Conservation (phyloP, 2,329 filamentous ascomycete species). For the Simplicillium aogashimaense region DNA sequence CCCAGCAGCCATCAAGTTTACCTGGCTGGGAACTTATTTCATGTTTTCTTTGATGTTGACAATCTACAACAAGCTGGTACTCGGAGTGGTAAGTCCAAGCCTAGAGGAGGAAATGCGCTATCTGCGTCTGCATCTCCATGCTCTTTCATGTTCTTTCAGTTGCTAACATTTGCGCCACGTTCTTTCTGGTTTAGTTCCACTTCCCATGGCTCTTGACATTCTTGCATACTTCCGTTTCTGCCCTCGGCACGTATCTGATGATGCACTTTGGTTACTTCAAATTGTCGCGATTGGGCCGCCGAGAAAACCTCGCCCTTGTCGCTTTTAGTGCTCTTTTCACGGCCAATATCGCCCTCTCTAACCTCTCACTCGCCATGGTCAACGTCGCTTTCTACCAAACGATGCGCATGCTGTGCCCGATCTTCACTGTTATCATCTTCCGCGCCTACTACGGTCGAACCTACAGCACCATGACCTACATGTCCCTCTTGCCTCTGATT, state of each 20-base stretch:
- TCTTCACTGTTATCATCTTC: slow-evolving; percentile 54
- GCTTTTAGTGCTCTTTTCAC: slow-evolving; percentile 53
- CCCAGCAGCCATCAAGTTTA: slow-evolving; percentile 33
- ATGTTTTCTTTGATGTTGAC: slow-evolving; percentile 37
- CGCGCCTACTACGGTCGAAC: slow-evolving; percentile 42
- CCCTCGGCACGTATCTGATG: slow-evolving; percentile 43
- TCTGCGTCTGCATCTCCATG: too few species aligned
- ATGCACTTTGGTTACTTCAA: slow-evolving; percentile 41
- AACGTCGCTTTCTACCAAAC: slow-evolving; percentile 59
- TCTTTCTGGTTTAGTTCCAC: slow-evolving; percentile 42
- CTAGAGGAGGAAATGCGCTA: too few species aligned
- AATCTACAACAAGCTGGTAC: slow-evolving; percentile 49
- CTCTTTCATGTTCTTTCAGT: background rate
- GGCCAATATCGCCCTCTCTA: slow-evolving; percentile 54
- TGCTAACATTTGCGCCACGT: slow-evolving; percentile 10
- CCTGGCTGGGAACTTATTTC: slow-evolving; percentile 42
- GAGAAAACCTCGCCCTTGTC: slow-evolving; percentile 44
- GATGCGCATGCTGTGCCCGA: slow-evolving; percentile 49
- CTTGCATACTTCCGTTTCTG: slow-evolving; percentile 46
- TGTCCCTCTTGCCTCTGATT: slow-evolving; percentile 51
- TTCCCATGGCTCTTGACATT: slow-evolving; percentile 53
- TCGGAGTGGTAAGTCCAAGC: slow-evolving; percentile 35
- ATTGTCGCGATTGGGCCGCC: slow-evolving; percentile 38
- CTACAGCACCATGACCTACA: slow-evolving; percentile 46
- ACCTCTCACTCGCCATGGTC: slow-evolving; percentile 50